phyloP scores from a whole-genome alignment of 2,329 filamentous ascomycete genomes.

The Epichloe sp. region DNA sequence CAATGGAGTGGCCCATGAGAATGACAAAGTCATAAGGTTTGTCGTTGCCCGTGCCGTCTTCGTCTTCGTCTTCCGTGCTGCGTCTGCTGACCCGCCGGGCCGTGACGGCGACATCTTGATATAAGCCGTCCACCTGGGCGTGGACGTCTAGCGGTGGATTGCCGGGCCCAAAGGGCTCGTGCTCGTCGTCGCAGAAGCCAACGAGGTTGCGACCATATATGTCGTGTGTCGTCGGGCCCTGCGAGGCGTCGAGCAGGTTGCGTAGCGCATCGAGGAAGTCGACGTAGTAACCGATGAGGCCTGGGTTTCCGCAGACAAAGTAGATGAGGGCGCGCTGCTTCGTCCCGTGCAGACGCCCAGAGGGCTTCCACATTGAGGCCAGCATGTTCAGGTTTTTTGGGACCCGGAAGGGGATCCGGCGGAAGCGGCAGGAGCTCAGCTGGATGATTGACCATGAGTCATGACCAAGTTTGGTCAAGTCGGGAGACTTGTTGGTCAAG shows the following conservation, averaged over 20 bases:
- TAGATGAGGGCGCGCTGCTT: constrained; percentile 42
- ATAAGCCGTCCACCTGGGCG: constrained; percentile 35
- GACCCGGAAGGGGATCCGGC: background rate
- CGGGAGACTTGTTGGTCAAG: no score
- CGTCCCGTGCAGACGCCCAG: constrained; percentile 10
- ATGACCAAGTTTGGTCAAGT: no score
- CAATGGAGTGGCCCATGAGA: constrained; percentile 62
- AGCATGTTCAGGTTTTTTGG: constrained; percentile 7
- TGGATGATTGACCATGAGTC: no score
- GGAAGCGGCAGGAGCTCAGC: no score
- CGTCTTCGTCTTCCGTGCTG: constrained; percentile 4
- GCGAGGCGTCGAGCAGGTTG: constrained; percentile 33
- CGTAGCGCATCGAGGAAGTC: constrained; percentile 50
- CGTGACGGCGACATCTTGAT: constrained; percentile 24
- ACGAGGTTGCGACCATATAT: constrained; percentile 44
- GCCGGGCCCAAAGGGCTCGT: constrained; percentile 27
- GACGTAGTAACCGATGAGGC: constrained; percentile 59
- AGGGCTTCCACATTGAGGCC: constrained; percentile 18
- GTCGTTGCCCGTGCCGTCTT: constrained; percentile 14
- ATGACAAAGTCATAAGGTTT: constrained; percentile 44
- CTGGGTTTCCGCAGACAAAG: constrained; percentile 67
- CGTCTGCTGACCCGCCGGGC: background rate
- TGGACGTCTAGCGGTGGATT: constrained; percentile 38
- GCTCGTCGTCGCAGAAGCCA: constrained; percentile 43
- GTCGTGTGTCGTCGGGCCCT: constrained; percentile 31